Base-by-base conservation (phyloP, 176 grass and related monocot genomes). In the Melocanna baccifera region DNA sequence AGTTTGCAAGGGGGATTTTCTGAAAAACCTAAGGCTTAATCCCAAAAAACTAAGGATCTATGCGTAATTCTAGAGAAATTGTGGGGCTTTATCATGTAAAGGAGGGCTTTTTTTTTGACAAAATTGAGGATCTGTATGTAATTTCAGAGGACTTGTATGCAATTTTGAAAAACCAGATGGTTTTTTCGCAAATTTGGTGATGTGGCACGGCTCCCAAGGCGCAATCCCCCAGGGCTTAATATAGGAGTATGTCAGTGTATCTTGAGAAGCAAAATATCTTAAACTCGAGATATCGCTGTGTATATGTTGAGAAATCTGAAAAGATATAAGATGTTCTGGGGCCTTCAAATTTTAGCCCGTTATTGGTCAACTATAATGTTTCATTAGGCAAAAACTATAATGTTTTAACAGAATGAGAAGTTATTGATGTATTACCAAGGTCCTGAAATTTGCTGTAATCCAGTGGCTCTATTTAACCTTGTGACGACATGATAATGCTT, bases 341-440 rank as follows among this genome's bases (percentile, higher is more conserved):
- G 52, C 12, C 37, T 69, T 75, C 12, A 43, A 9, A 67, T 23
- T 20, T 47, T 29, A 75, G 12, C 42, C 37, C 26, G 1, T 76
- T 37, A 67, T 81, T 87, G 62, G 45, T 40, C 52, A 83, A 52
- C 52, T 70, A 46, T 37, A 23, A 72, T 51, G 26, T 66, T 65
- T 36, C 57, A 48, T 76, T 68, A 67, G 23, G n/a, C 48, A 55
- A 42, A 55, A 75, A 22, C 7, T 36, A 36, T 36, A 36, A 36
- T 36, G 34, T 14, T 40, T 6, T 14, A 48, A 40, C 11, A 58
- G 52, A 64, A 73, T 74, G 37, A 69, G 5, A 41, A 48, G 26
- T 66, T 59, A 39, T 65, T 74, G 46, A 55, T 73, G 47, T 12
- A 39, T 64, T 47, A 34, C 75, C 13, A 55, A 78, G 12, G 28